Evolutionary conservation across 2,329 filamentous ascomycete species (phyloP).

Genomic region (Clonostachys rosea): DNA sequence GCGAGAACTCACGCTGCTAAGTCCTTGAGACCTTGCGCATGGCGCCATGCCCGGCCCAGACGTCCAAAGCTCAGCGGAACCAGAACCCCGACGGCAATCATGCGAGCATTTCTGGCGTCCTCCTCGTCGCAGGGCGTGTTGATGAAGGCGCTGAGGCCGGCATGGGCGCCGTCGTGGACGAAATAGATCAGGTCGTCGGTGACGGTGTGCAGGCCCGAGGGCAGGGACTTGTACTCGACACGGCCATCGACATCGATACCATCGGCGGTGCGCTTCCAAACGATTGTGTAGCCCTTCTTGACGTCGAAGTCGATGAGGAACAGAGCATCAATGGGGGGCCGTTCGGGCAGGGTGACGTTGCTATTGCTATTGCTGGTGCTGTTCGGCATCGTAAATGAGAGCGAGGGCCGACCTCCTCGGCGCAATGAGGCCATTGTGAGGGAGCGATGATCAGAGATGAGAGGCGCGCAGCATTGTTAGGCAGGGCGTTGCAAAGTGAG

Average conservation of each 20-base stretch:
- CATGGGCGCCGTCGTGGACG: conserved; percentile 73
- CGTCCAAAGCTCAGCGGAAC: conserved; percentile 83
- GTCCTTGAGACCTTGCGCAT: conserved; percentile 70
- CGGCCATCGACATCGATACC: conserved; percentile 75
- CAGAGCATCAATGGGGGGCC: conserved; percentile 59
- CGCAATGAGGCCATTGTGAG: conserved; percentile 34
- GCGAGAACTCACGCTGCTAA: conserved; percentile 58
- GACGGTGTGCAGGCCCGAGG: conserved; percentile 87
- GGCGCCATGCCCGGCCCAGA: conserved; percentile 83
- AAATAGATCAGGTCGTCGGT: conserved; percentile 91
- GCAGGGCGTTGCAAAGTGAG: too few relatives aligned
- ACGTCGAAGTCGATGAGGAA: conserved; percentile 92
- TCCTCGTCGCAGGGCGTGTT: conserved; percentile 75
- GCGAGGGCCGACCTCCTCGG: conserved; percentile 26
- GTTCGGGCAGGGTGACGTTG: conserved; percentile 15
- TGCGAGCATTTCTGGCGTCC: conserved; percentile 78
- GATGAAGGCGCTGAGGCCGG: conserved; percentile 87
- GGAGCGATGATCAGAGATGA: conserved; percentile 1
- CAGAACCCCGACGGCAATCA: conserved; percentile 86
- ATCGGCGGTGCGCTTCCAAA: conserved; percentile 73
- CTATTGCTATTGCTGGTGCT: background rate
- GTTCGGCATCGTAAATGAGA: conserved; percentile 27
- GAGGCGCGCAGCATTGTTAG: conserved; percentile 15
- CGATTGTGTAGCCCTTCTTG: conserved; percentile 85
- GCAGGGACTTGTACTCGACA: conserved; percentile 94